phyloP scores from a whole-genome alignment of 2,329 filamentous ascomycete species.

The Ophiostoma sp. region DNA sequence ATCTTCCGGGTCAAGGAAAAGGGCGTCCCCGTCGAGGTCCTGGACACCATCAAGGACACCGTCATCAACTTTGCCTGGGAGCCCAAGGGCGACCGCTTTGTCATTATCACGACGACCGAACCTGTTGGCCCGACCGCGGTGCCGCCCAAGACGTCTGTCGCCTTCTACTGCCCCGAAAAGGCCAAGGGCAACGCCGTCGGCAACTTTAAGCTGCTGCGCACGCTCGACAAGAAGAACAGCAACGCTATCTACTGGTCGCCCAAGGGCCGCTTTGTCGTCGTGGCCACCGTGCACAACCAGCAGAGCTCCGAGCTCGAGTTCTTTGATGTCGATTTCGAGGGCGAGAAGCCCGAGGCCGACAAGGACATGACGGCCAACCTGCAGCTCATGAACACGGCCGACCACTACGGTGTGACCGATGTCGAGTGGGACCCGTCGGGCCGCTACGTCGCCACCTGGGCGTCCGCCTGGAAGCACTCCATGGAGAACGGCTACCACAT shows the following conservation, averaged over 20 bases:
- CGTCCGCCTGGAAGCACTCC: conserved; percentile 94
- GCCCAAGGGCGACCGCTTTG: conserved; percentile 94
- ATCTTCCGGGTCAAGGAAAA: conserved; percentile 98
- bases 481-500: conserved; percentile 99
- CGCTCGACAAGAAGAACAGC: conserved; percentile 98
- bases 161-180: conserved; percentile 97
- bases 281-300: conserved; percentile 88
- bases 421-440: conserved; percentile 98
- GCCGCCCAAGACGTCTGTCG: conserved; percentile 87
- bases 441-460: conserved; percentile 89
- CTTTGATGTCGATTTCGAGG: conserved; percentile 96
- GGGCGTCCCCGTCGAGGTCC: conserved; percentile 95
- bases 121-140: conserved; percentile 75
- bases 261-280: conserved; percentile 88
- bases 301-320: conserved; percentile 97
- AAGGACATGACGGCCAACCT: conserved; percentile 95
- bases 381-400: conserved; percentile 87
- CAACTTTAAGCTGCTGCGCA: conserved; percentile 95
- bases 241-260: conserved; percentile 99
- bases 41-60: conserved; percentile 96
- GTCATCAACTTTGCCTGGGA: conserved; percentile 99
- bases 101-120: conserved; percentile 93
- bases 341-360: conserved; percentile 88
- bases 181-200: conserved; percentile 76
- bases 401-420: conserved; percentile 97